Conservation (phyloP, 257 asterid species). For the Lycium barbarum region DNA sequence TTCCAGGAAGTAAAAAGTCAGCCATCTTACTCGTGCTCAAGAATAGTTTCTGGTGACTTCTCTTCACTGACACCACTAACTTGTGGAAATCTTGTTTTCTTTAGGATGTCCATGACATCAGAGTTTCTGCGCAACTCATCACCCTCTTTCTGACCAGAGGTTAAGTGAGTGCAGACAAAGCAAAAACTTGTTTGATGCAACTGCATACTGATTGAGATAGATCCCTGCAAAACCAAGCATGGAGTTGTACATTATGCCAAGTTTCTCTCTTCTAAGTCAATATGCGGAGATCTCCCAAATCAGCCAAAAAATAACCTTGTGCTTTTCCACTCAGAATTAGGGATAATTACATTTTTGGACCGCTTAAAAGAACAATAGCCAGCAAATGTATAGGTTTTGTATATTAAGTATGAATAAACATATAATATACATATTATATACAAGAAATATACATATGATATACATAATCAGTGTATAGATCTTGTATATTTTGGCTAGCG, state of each 20-base stretch:
- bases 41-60: constrained; percentile 38
- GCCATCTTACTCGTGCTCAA: constrained; percentile 37
- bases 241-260: neutral
- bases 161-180: constrained; percentile 44
- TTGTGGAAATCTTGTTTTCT: constrained; percentile 40
- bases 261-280: neutral
- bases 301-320: neutral
- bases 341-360: too few species aligned
- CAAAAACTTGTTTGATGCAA: constrained; percentile 45
- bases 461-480: too few species aligned
- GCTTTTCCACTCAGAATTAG: neutral
- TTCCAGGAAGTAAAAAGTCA: neutral
- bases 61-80: constrained; percentile 30
- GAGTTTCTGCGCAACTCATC: constrained; percentile 42
- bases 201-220: constrained; percentile 45
- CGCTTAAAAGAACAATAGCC: too few species aligned
- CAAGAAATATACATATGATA: too few species aligned
- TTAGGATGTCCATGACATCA: constrained; percentile 46
- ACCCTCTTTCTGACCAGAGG: constrained; percentile 47
- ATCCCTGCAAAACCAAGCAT: constrained; percentile 38
- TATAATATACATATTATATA: too few species aligned
- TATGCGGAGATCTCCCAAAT: neutral
- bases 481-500: too few species aligned
- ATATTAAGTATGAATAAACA: too few species aligned
- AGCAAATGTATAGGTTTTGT: too few species aligned